Percentiles rank a stretch among this genome's conserved stretches.
Evolutionary conservation across 176 grass and related monocot genomes (phyloP).

Genomic region (Alloteropsis semialata): DNA sequence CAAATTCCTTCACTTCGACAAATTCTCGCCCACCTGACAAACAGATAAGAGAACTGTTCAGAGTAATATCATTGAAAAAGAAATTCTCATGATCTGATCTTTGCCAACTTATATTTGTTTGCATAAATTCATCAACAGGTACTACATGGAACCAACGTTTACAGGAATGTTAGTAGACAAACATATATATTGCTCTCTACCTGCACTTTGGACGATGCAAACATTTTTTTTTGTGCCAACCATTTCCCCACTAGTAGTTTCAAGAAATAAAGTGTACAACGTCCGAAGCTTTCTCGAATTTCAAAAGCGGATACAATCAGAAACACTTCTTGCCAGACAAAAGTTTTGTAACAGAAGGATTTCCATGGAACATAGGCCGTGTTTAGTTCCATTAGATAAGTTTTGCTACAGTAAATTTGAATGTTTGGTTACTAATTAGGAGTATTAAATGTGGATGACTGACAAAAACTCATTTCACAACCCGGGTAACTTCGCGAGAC

Average conservation of each 20-base stretch:
- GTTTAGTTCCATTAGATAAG: too few species aligned
- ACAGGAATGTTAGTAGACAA: constrained; percentile 1
- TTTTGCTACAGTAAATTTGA: too few species aligned
- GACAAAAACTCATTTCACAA: too few species aligned
- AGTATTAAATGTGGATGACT: too few species aligned
- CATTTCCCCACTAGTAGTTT: not conserved
- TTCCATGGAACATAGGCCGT: not conserved
- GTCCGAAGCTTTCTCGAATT: constrained; percentile 14
- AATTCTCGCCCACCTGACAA: constrained; percentile 86
- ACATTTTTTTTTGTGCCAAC: not conserved
- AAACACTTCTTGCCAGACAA: not conserved
- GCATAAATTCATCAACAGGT: constrained; percentile 21
- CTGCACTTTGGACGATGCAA: constrained; percentile 1
- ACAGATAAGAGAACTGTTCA: constrained; percentile 24
- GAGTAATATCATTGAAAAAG: constrained; percentile 18
- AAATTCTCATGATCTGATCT: not conserved
- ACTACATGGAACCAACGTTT: not conserved
- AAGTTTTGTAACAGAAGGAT: not conserved
- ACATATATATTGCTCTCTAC: constrained; percentile 15
- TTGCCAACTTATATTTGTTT: constrained; percentile 12
- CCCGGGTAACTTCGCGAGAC: too few species aligned
- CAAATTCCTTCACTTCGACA: constrained; percentile 94
- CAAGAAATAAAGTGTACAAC: not conserved
- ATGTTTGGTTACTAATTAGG: too few species aligned
- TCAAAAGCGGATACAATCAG: not conserved